Evolutionary conservation across 768 basidiomycete species (phyloP).

Genomic region (Podaxis carcinomalis): DNA sequence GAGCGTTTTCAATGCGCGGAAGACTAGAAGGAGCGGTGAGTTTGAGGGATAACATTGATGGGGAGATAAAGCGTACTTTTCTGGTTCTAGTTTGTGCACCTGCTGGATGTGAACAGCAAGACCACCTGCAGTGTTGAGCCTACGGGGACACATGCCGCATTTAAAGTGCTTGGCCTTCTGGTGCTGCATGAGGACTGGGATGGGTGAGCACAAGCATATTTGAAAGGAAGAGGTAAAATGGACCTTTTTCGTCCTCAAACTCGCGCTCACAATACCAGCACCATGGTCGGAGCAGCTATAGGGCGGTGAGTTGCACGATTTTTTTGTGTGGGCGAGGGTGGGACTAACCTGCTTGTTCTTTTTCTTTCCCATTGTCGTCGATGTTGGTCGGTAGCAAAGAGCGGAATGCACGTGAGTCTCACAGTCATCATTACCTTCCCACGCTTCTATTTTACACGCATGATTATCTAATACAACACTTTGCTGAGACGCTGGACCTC

Average conservation of each 20-base stretch:
- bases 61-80: conserved; percentile 51
- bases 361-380: conserved; percentile 47
- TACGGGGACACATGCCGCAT: conserved; percentile 91
- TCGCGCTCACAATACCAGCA: conserved; percentile 99
- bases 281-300: conserved; percentile 87
- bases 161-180: conserved; percentile 99
- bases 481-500: conserved; percentile 87
- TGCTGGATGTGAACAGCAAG: conserved; percentile 97
- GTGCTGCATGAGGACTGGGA: conserved; percentile 92
- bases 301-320: neutral
- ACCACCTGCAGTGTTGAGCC: conserved; percentile 96
- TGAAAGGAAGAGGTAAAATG: conserved; percentile 17
- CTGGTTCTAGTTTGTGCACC: conserved; percentile 98
- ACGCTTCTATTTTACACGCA: neutral
- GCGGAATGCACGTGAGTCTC: conserved; percentile 6
- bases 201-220: neutral
- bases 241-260: conserved; percentile 99
- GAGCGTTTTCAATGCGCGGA: conserved; percentile 92
- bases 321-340: neutral
- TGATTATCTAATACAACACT: conserved; percentile 54
- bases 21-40: conserved; percentile 35
- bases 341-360: conserved; percentile 51
- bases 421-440: neutral
- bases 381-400: neutral
- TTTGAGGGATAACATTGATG: neutral